These are phyloP conservation scores for Penicillium manginii DNA, from an alignment of 495 filamentous ascomycete genomes.

Conservation along the genomic window DNA sequence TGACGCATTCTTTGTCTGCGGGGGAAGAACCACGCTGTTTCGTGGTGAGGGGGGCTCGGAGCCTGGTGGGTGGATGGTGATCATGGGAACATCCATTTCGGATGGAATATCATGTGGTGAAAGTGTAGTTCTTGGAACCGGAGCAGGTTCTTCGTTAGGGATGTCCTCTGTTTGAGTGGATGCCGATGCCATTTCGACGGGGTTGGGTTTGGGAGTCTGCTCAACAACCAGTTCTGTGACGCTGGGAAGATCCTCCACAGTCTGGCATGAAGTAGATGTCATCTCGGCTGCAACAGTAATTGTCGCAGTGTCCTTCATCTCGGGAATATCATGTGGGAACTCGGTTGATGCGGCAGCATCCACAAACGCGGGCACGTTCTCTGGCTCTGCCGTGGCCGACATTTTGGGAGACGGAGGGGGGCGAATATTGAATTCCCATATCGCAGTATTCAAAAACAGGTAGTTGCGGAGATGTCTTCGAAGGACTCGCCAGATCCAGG, in stretches of 20 bases:
- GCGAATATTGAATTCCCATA: constrained; percentile 79
- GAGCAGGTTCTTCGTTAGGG: not conserved
- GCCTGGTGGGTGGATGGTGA: constrained; percentile 66
- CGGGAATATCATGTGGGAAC: constrained; percentile 1
- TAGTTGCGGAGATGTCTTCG: constrained; percentile 9
- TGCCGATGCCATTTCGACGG: constrained; percentile 48
- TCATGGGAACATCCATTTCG: constrained; percentile 58
- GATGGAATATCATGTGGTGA: constrained; percentile 27
- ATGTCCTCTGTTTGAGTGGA: constrained; percentile 73
- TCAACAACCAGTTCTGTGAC: constrained; percentile 45
- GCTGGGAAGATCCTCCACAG: constrained; percentile 65
- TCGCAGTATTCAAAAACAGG: constrained; percentile 60
- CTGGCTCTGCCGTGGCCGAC: constrained; percentile 15
- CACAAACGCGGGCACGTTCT: not conserved
- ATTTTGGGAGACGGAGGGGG: constrained; percentile 74
- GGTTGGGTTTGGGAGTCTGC: constrained; percentile 7
- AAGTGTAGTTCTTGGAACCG: constrained; percentile 13
- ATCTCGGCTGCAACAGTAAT: constrained; percentile 50
- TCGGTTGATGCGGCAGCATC: not conserved
- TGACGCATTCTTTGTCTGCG: constrained; percentile 63
- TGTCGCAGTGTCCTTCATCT: constrained; percentile 35
- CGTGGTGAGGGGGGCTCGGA: constrained; percentile 67
- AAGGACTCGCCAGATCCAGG: constrained; percentile 18
- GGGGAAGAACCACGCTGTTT: constrained; percentile 62
- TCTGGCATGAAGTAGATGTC: constrained; percentile 76